These are phyloP conservation scores for Populus trichocarpa DNA, from an alignment of 441 rosid species.

Conservation along the genomic window DNA sequence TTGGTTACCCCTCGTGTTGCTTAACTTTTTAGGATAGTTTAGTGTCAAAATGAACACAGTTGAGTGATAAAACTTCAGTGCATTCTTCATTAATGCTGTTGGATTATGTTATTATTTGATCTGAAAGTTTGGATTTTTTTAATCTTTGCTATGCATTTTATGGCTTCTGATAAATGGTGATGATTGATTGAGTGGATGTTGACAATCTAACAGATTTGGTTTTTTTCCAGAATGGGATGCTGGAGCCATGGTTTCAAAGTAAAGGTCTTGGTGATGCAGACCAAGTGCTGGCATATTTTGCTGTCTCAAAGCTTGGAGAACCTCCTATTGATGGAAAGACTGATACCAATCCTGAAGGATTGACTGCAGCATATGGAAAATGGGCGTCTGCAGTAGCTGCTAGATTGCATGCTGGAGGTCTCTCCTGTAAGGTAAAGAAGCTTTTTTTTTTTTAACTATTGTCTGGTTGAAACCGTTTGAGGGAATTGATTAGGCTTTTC, in stretches of 20 bases:
- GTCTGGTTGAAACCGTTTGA: background rate
- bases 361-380: constrained; percentile 90
- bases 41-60: background rate
- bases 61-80: background rate
- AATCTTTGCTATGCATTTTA: background rate
- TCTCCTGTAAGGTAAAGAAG: constrained; percentile 73
- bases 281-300: constrained; percentile 72
- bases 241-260: constrained; percentile 91
- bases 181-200: constrained; percentile 17
- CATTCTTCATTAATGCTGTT: no score
- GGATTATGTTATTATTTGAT: background rate
- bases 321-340: constrained; percentile 87
- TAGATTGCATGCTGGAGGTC: constrained; percentile 76
- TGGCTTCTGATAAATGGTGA: background rate
- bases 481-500: background rate
- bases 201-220: constrained; percentile 57
- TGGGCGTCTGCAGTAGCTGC: constrained; percentile 84
- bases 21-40: background rate
- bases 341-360: constrained; percentile 88
- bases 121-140: background rate
- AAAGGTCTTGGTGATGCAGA: constrained; percentile 71
- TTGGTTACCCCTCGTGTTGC: background rate
- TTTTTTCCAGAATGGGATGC: constrained; percentile 95
- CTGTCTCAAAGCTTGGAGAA: constrained; percentile 73
- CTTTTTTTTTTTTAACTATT: background rate